Percentiles rank a stretch among this genome's conserved stretches.
Evolutionary conservation across 352 stramenopile species (phyloP).

Genomic region (Pythium apleroticum): DNA sequence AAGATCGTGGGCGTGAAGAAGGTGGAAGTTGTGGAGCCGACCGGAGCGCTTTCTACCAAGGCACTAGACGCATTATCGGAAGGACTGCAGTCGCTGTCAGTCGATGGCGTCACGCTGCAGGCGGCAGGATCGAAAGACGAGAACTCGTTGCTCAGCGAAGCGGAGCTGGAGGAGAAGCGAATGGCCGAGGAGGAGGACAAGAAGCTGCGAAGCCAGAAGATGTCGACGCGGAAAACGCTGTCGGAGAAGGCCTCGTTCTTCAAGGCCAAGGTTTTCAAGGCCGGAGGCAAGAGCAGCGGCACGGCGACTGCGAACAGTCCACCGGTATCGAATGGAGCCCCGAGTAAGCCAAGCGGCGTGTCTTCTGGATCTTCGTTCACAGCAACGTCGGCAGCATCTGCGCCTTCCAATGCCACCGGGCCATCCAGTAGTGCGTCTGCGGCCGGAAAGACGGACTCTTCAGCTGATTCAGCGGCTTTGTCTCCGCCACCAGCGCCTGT

Average conservation of each 20-base stretch:
- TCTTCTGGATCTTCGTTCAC: neutral
- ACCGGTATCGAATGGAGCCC: neutral
- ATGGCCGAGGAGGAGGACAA: constrained; percentile 88
- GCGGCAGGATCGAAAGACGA: constrained; percentile 19
- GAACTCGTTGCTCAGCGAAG: constrained; percentile 61
- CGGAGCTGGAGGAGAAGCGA: constrained; percentile 82
- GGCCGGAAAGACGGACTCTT: constrained; percentile 22
- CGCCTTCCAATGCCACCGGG: neutral
- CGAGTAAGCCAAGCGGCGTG: neutral
- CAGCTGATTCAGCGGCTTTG: constrained; percentile 7
- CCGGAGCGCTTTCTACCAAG: constrained; percentile 68
- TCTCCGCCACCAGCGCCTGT: constrained; percentile 34
- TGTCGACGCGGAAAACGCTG: constrained; percentile 60
- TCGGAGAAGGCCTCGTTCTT: constrained; percentile 71
- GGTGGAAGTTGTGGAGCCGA: constrained; percentile 70
- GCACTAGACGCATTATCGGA: constrained; percentile 79
- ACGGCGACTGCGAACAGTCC: neutral
- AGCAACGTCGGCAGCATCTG: constrained; percentile 2
- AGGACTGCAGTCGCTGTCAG: constrained; percentile 61
- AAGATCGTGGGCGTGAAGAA: constrained; percentile 80
- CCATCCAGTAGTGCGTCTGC: constrained; percentile 1
- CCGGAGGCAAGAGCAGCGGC: neutral
- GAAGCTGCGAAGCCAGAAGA: constrained; percentile 76
- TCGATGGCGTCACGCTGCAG: constrained; percentile 42
- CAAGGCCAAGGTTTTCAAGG: constrained; percentile 77